Evolutionary conservation across 2,329 filamentous ascomycete genomes (phyloP), one percentile per base, ranked within the genome.

Genomic region (Cercospora nicotianae): DNA sequence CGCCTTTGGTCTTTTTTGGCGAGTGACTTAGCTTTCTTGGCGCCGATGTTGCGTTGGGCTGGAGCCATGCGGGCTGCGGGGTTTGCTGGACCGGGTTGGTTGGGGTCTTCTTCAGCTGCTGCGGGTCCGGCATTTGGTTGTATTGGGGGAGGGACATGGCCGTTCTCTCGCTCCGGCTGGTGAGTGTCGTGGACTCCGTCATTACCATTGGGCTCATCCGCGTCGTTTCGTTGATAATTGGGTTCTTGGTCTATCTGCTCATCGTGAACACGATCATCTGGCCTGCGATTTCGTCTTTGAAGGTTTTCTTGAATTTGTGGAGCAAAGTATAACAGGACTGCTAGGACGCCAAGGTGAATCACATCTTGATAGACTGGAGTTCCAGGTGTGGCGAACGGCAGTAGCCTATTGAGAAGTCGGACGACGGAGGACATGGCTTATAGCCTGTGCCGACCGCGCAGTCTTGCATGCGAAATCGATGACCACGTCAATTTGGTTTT

Each of bases 1-100:
- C 80, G 71, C 9, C 77, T 74, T 62, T 80, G 78, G 67, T 85
- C 82, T 64, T 78, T 78, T 18, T 81, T 79, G 0, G 82, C 82
- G 7, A 85, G 77, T 2, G 81, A 81, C 64, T 82, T 83, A 1
- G 82, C 82, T 71, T 85, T 84, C 70, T 85, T 85, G 10, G 82
- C 80, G 64, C 83, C 83, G 23, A 85, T 77, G 57, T 75, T 74
- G 59, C 74, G 71, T 65, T 71, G 70, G 9, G 66, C 30, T 31
- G 70, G 63, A 42, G 64, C 42, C 63, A 65, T 63, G 60, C 62
- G 7, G 12, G 68, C 59, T 26, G 55, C 59, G 13, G 63, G 59
- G 55, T 79, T 72, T 5, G 79, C 80, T 0, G 79, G 80, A 6
- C 79, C 81, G 30, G 55, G 30, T 53, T 60, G 57, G 5, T 23